These are phyloP conservation scores for Podaxis mareebaensis DNA, from an alignment of 768 basidiomycete genomes.

Conservation along the genomic window DNA sequence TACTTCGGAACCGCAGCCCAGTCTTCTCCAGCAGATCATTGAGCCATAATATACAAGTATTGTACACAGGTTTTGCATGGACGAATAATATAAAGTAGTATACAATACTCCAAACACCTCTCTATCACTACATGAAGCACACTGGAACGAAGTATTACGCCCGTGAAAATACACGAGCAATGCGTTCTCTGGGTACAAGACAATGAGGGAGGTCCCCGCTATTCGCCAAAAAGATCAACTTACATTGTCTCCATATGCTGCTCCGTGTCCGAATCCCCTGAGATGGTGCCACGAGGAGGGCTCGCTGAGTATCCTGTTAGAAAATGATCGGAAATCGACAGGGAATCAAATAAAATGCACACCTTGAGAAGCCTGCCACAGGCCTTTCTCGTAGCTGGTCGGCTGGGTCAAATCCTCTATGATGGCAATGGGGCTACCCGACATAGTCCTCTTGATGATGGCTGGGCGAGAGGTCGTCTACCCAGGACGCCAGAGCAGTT, in stretches of 20 bases:
- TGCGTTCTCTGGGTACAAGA: constrained; percentile 8
- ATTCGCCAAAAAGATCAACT: not conserved
- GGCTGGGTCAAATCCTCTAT: not conserved
- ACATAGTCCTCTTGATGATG: not conserved
- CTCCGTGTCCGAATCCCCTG: not conserved
- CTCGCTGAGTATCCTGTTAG: not conserved
- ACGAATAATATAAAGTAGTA: not conserved
- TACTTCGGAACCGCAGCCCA: not conserved
- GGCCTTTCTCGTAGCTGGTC: not conserved
- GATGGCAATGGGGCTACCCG: not conserved
- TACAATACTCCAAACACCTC: not conserved
- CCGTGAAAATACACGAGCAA: constrained; percentile 9
- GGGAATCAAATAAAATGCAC: not conserved
- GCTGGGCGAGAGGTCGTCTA: not conserved
- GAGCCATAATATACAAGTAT: not conserved
- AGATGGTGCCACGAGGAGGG: not conserved
- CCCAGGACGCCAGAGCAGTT: not conserved
- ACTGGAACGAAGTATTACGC: not conserved
- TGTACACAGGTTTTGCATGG: not conserved
- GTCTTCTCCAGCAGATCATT: not conserved
- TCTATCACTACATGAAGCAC: not conserved
- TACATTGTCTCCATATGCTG: constrained; percentile 12
- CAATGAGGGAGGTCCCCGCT: not conserved
- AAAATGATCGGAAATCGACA: not conserved
- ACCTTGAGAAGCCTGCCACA: not conserved